Base-by-base conservation (phyloP, 805 yeast species). In the Starmerella bombi region DNA sequence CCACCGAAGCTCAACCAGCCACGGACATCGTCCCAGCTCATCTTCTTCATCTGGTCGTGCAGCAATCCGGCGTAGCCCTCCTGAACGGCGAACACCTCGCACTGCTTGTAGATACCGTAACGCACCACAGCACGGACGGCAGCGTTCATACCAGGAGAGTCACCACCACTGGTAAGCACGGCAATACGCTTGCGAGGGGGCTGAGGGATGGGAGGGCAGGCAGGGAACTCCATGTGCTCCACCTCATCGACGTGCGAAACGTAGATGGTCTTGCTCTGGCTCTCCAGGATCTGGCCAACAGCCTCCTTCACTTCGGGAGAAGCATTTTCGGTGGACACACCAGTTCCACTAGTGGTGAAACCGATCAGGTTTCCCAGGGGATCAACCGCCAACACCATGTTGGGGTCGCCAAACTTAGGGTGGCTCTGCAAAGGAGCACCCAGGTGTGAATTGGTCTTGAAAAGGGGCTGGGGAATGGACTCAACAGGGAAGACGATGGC, bases 81-180 rank as follows among this genome's bases (percentile, higher is more conserved):
- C 59, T 74, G 78, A 36, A 93, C 75, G 21, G 93, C 96, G 55
- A 70, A 91, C 23, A 85, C 88, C 48, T 85, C 93, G 65, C 97
- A 91, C 15, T 80, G 86, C 43, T 75, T 69, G 65, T 68, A 74
- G 49, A 91, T 83, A 47, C 94, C 94, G 2, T 95, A 75, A 53
- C 98, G 73, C 7, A 88, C 94, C 44, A 91, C 93, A 0, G 97
- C 94, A 48, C 98, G 71, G 6, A 91, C 98, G 21, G 78, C 82
- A 4, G 96, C 88, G 62, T 85, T 84, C 98, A 91, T 91, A 55
- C 99, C 99, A 23, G 93, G 98, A 39, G 97, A 81, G 59, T 91
- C 99, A 62, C 99, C 98, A 53, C 98, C 98, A 1, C 94, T 83
- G 5, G 97, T 91, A 88, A 91, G 85, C 37, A 91, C 91, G 4